These are phyloP conservation scores for Tricharina praecox DNA, from an alignment of 495 filamentous ascomycete species.

Conservation along the genomic window DNA sequence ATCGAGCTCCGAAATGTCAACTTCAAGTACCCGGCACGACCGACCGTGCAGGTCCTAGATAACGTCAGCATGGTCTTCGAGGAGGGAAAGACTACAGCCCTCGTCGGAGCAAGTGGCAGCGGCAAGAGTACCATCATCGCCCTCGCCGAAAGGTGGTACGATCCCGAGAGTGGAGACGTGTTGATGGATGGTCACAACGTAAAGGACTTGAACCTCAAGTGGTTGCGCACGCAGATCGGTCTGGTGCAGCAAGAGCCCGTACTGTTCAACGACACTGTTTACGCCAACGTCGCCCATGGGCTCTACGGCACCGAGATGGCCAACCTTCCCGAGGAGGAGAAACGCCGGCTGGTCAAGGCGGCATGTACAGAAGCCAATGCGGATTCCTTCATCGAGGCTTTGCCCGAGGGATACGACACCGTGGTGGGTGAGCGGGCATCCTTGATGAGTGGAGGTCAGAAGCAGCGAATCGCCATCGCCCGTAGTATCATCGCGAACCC, in stretches of 20 bases:
- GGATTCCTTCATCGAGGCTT: slow-evolving; percentile 41
- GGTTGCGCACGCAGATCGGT: slow-evolving; percentile 46
- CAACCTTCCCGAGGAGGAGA: slow-evolving; percentile 32
- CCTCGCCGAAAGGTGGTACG: slow-evolving; percentile 48
- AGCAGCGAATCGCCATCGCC: slow-evolving; percentile 61
- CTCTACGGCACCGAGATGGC: slow-evolving; percentile 48
- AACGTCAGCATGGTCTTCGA: slow-evolving; percentile 37
- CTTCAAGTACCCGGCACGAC: slow-evolving; percentile 51
- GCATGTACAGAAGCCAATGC: slow-evolving; percentile 47
- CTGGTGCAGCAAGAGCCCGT: slow-evolving; percentile 55
- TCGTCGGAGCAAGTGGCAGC: slow-evolving; percentile 38
- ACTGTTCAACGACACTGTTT: slow-evolving; percentile 52
- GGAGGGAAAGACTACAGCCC: slow-evolving; percentile 19
- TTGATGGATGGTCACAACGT: slow-evolving; percentile 11
- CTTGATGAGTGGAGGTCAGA: slow-evolving; percentile 40
- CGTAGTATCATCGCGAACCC: slow-evolving; percentile 63
- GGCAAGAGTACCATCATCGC: slow-evolving; percentile 54
- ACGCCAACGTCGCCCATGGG: slow-evolving; percentile 47
- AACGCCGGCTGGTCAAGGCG: slow-evolving; percentile 38
- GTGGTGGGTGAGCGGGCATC: slow-evolving; percentile 35
- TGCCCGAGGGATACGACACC: slow-evolving; percentile 48
- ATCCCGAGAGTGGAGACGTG: slow-evolving; percentile 26
- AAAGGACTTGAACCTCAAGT: slow-evolving; percentile 35
- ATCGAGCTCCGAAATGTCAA: slow-evolving; percentile 43
- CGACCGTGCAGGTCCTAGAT: slow-evolving; percentile 40